Percentiles rank a stretch among this genome's conserved stretches.
Evolutionary conservation across 2,329 filamentous ascomycete species (phyloP).

Genomic region (Ophiostoma ips): DNA sequence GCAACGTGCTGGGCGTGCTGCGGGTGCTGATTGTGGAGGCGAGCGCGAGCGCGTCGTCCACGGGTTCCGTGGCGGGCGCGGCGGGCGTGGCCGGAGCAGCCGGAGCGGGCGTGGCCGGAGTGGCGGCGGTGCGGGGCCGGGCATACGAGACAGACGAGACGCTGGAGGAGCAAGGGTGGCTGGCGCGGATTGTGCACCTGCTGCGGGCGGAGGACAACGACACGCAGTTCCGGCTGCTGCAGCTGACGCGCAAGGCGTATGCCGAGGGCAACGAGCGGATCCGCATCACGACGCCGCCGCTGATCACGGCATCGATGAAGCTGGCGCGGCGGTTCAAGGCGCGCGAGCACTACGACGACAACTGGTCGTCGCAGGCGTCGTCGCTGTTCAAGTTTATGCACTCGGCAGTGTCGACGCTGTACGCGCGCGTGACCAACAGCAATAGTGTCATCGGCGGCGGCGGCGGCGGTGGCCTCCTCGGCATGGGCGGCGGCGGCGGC

Average conservation of each 20-base stretch:
- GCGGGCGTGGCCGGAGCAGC: slow-evolving; percentile 20
- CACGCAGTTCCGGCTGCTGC: slow-evolving; percentile 84
- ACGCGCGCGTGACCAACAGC: slow-evolving; percentile 57
- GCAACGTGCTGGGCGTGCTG: slow-evolving; percentile 77
- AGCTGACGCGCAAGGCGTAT: slow-evolving; percentile 76
- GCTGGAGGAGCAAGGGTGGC: slow-evolving; percentile 93
- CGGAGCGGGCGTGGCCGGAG: slow-evolving; percentile 19
- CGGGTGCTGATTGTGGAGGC: slow-evolving; percentile 91
- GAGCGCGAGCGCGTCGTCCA: slow-evolving; percentile 56
- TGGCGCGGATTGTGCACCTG: slow-evolving; percentile 82
- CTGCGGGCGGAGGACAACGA: slow-evolving; percentile 76
- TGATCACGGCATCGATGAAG: slow-evolving; percentile 82
- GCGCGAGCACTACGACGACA: slow-evolving; percentile 67
- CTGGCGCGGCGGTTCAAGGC: slow-evolving; percentile 79
- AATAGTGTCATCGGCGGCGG: too few relatives aligned
- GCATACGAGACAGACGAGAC: slow-evolving; percentile 85
- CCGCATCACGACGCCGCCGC: slow-evolving; percentile 83
- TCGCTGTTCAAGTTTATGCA: slow-evolving; percentile 94
- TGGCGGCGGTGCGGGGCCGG: slow-evolving; percentile 47
- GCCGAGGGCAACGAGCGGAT: slow-evolving; percentile 88
- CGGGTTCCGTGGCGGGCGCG: too few relatives aligned
- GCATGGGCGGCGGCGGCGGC: slow-evolving; percentile 35
- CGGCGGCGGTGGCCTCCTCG: slow-evolving; percentile 11
- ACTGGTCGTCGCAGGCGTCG: slow-evolving; percentile 51
- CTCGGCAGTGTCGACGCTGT: slow-evolving; percentile 71